Percentiles rank a stretch among this genome's conserved stretches.
phyloP scores from a whole-genome alignment of 2,329 filamentous ascomycete species.

The Diplocarpon rosae region DNA sequence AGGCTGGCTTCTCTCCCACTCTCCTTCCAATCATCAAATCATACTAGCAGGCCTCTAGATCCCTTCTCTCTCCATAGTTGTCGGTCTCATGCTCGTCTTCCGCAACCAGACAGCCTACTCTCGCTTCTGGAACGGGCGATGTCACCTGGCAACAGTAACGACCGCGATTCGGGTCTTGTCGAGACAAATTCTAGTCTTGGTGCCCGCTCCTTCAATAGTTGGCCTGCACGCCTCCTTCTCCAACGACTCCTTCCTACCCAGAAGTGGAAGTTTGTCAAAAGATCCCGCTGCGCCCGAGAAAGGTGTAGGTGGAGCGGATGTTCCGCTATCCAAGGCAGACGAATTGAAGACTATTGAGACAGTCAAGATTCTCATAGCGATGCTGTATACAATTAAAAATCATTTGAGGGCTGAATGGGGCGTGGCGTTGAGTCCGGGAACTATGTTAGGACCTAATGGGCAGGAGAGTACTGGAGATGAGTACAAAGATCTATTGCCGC shows the following conservation, averaged over 20 bases:
- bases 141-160: slow-evolving; percentile 43
- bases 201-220: slow-evolving; percentile 23
- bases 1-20: background rate
- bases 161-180: slow-evolving; percentile 50
- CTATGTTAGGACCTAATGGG: slow-evolving; percentile 24
- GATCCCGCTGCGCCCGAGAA: background rate
- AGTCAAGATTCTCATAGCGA: slow-evolving; percentile 46
- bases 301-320: background rate
- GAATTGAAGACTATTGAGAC: slow-evolving; percentile 43
- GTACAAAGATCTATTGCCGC: slow-evolving; percentile 39
- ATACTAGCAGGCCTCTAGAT: slow-evolving; percentile 26
- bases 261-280: slow-evolving; percentile 8
- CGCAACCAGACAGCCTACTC: slow-evolving; percentile 42
- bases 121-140: slow-evolving; percentile 37
- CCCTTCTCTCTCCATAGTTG: slow-evolving; percentile 52
- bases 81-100: slow-evolving; percentile 58
- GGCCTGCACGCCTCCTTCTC: slow-evolving; percentile 15
- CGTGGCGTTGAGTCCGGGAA: slow-evolving; percentile 28
- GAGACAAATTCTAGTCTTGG: slow-evolving; percentile 37
- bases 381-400: slow-evolving; percentile 53
- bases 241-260: slow-evolving; percentile 16
- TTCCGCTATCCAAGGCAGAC: slow-evolving; percentile 14
- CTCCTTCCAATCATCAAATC: background rate
- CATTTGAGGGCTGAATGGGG: slow-evolving; percentile 53
- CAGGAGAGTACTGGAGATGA: slow-evolving; percentile 31